Evolutionary conservation across 441 rosid species (phyloP), one percentile per base, ranked within the genome.

Genomic region (Corymbia calophylla): DNA sequence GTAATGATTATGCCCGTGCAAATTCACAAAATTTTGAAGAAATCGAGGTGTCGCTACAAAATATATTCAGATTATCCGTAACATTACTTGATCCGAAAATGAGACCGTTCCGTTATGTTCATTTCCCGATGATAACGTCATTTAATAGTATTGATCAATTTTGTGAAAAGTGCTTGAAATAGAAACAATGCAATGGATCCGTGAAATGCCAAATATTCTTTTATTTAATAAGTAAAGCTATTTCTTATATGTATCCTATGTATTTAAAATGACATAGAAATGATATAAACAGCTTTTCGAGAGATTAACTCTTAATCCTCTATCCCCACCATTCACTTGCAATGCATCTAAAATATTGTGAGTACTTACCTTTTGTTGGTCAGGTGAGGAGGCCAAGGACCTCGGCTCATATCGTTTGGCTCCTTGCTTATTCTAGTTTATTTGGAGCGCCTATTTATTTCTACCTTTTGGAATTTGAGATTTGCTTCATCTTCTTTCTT

Each of bases 151-250:
- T 27, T 1, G 0, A 60, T 27, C 2, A 25, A 12, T 3, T 27
- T 2, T 1, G 5, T n/a, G 0, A 60, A 60, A 51, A 27, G 3
- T 1, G 2, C 31, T 11, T 60, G 27, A 1, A 27, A 3, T 12
- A 60, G 5, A 60, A 60, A 27, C 7, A 1, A 64, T 0, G 1
- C 2, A 2, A 13, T 1, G 0, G 18, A 8, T n/a, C 0, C 1
- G 2, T 1, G 0, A n/a, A n/a, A 64, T 64, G 73, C 5, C n/a
- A 58, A 58, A 58, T 58, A 23, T 9, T 1, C 14, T 8, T 31
- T 66, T 66, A 31, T 31, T 31, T 16, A 3, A 17, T 66, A 4
- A 17, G 0, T 66, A 3, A 31, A 0, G 12, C 7, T 16, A 11
- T 16, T 66, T 66, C 8, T n/a, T 3, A 3, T 58, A 12, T 31